Evolutionary conservation across 495 filamentous ascomycete species (phyloP), one percentile per base, ranked within the genome.

Genomic region (Aspergillus funiculosus): DNA sequence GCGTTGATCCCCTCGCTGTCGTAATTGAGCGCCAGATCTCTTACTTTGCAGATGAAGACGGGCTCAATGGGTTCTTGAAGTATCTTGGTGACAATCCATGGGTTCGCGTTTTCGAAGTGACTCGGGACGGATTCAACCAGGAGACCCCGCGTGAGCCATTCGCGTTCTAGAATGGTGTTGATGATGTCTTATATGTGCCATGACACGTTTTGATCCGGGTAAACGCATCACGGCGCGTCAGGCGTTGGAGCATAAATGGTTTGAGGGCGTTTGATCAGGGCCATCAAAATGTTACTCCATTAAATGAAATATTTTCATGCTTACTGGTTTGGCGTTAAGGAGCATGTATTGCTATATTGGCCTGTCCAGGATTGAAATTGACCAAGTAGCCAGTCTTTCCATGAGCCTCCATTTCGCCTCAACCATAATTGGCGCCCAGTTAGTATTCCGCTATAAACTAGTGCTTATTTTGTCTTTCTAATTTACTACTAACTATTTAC

Each of bases 1-100:
- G 70, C 46, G 68, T 69, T 31, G 68, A 72, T 51, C 71, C 68
- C 21, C 71, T 77, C 50, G 71, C 70, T 47, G 54, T 67, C 32
- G 62, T 64, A 11, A 53, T 68, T 15, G 60, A 63, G 46, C 69
- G 72, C 17, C 70, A 74, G 43, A 64, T 73, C 11, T 76, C 72
- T 2, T 74, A 72, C 45, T 76, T 74, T 56, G 71, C 64, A 40
- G 65, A 76, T 39, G 46, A 46, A 60, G 52, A 73, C 8, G 58
- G 65, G 13, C 34, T 69, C 28, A 46, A 61, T 49, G 64, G 32
- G 31, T 45, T 69, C 31, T 49, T 69, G 30, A 58, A 53, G 32
- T 35, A 65, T 38, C 57, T 69, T 21, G 70, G 65, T 26, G 60
- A 59, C 21, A 71, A 69, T 46, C 67, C 66, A 4, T 70, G 65